A percentile compares a stretch with the other conserved stretches of the same genome.
phyloP scores from a whole-genome alignment of 169 alveolate genomes.

The Plasmodium berghei region DNA sequence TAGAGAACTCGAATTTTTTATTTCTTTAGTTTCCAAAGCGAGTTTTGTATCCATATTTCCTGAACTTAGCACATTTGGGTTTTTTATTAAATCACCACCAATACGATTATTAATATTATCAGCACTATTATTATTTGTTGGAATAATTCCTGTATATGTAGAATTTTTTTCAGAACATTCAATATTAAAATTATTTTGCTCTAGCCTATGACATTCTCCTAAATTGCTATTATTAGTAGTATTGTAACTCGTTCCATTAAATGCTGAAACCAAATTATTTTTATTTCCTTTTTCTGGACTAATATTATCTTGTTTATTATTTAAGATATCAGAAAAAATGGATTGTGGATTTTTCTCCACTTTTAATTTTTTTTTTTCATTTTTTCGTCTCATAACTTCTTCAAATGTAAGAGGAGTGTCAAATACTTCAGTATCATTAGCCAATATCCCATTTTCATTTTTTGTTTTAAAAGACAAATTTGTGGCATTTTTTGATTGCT shows the following conservation, averaged over 20 bases:
- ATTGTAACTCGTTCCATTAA: not conserved
- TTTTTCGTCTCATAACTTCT: conserved; percentile 76
- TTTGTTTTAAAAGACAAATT: conserved; percentile 27
- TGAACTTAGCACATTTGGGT: not conserved
- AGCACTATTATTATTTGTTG: no score
- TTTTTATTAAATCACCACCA: not conserved
- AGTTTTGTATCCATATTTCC: not conserved
- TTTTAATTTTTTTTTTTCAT: conserved; percentile 56
- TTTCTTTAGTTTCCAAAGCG: not conserved
- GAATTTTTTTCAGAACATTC: no score
- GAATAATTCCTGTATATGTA: no score
- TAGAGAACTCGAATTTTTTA: conserved; percentile 9
- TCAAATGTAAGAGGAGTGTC: conserved; percentile 75
- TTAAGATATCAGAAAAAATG: not conserved
- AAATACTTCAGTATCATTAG: conserved; percentile 34
- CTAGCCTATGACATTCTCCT: not conserved
- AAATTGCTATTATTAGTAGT: not conserved
- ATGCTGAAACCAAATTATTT: not conserved
- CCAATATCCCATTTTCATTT: conserved; percentile 10
- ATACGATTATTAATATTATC: no score
- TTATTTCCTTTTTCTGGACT: not conserved
- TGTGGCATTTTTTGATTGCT: conserved; percentile 13
- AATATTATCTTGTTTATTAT: not conserved
- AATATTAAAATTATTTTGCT: not conserved
- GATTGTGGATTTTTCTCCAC: conserved; percentile 19